A percentile compares a stretch with the other conserved stretches of the same genome.
Evolutionary conservation across 2,329 filamentous ascomycete genomes (phyloP).

Genomic region (Venturia oleaginea): DNA sequence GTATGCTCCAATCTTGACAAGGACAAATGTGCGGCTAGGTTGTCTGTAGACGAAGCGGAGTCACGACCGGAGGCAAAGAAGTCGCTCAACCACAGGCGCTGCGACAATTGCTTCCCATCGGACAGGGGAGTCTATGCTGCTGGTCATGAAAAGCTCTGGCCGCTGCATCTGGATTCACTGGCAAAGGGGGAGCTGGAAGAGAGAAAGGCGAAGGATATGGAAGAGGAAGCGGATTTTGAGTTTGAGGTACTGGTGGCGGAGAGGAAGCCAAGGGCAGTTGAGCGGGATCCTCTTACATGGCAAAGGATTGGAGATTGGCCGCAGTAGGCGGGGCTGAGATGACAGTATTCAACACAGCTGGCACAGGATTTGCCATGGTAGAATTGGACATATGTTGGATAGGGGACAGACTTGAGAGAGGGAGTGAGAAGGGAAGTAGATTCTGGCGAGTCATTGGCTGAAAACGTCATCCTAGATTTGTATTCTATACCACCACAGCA

Average conservation of each 20-base stretch:
- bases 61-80: neutral
- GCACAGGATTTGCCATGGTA: neutral
- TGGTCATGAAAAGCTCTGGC: slow-evolving; percentile 1
- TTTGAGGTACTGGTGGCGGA: neutral
- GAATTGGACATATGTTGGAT: neutral
- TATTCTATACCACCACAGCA: neutral
- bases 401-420: too few species aligned
- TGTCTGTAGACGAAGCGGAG: neutral
- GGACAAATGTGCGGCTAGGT: neutral
- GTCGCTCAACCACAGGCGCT: slow-evolving; percentile 9
- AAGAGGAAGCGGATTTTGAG: neutral
- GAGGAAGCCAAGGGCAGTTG: neutral
- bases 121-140: neutral
- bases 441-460: neutral
- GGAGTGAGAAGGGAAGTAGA: neutral
- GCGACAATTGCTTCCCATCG: neutral
- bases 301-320: slow-evolving; percentile 1
- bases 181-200: neutral
- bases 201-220: neutral
- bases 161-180: neutral
- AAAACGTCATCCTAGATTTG: neutral
- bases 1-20: neutral
- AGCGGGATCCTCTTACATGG: slow-evolving; percentile 6
- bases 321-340: neutral
- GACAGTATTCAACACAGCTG: too few species aligned